phyloP scores from a whole-genome alignment of 805 yeast genomes.

The Priceomyces haplophilus region DNA sequence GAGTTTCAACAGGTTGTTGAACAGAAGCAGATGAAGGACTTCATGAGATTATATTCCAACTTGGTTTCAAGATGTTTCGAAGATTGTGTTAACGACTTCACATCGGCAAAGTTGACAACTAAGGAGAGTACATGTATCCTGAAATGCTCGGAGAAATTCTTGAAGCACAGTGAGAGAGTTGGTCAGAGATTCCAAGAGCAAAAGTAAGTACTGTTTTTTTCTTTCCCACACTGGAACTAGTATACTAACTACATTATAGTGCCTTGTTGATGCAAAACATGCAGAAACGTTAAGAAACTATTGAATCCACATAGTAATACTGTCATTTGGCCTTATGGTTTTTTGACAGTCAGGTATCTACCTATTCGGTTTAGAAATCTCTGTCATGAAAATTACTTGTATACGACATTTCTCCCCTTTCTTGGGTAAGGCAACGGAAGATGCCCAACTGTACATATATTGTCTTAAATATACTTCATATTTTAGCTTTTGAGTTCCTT shows the following conservation, averaged over 20 bases:
- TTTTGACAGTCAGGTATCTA: neutral
- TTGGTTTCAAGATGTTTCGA: constrained; percentile 95
- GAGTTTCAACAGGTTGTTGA: constrained; percentile 93
- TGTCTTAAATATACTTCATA: neutral
- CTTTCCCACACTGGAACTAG: neutral
- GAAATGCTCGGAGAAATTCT: constrained; percentile 95
- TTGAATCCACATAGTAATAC: neutral
- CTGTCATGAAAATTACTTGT: neutral
- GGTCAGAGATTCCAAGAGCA: constrained; percentile 99
- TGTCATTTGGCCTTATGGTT: neutral
- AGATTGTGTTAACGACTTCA: constrained; percentile 98
- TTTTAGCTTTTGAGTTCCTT: neutral
- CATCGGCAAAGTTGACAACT: constrained; percentile 79
- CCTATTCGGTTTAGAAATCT: neutral
- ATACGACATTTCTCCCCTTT: neutral
- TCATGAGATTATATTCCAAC: constrained; percentile 94
- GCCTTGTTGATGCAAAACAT: constrained; percentile 73
- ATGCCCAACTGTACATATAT: neutral
- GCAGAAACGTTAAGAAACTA: constrained; percentile 22
- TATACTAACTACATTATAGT: constrained; percentile 29
- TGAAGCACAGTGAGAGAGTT: constrained; percentile 96
- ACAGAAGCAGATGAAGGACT: constrained; percentile 97
- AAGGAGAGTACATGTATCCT: constrained; percentile 84
- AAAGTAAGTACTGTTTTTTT: constrained; percentile 45
- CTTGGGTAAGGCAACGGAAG: neutral